Percentiles rank a stretch among this genome's conserved stretches.
phyloP scores from a whole-genome alignment of 2,329 filamentous ascomycete species.

The Phyllachora maydis region DNA sequence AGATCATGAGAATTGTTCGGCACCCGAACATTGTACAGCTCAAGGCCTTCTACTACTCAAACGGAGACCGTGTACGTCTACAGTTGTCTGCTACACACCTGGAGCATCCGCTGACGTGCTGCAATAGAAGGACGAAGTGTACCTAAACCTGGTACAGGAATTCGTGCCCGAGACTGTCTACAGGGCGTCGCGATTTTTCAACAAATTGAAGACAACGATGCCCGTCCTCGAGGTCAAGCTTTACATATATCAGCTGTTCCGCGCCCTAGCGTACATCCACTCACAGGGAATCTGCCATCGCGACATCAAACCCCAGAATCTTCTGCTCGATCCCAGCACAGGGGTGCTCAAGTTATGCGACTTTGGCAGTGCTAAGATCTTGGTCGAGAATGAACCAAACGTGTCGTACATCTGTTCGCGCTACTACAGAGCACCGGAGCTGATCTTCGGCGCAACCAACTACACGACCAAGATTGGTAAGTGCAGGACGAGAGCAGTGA shows the following conservation, averaged over 20 bases:
- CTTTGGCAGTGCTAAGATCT: conserved; percentile 95
- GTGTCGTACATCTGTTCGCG: conserved; percentile 99
- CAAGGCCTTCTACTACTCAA: conserved; percentile 99
- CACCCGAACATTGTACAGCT: conserved; percentile 98
- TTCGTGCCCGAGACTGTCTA: conserved; percentile 98
- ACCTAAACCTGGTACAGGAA: conserved; percentile 93
- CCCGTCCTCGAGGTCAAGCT: conserved; percentile 97
- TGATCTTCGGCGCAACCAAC: conserved; percentile 97
- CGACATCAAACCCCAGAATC: conserved; percentile 98
- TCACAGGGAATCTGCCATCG: conserved; percentile 97
- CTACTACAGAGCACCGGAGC: conserved; percentile 92
- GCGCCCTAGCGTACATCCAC: conserved; percentile 95
- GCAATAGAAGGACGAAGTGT: conserved; percentile 95
- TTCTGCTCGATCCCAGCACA: conserved; percentile 76
- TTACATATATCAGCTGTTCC: conserved; percentile 98
- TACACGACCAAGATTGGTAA: conserved; percentile 99
- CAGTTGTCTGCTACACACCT: conserved; percentile 3
- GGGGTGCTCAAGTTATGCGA: conserved; percentile 95
- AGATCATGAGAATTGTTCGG: conserved; percentile 98
- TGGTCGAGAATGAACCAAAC: conserved; percentile 97
- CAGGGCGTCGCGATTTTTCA: conserved; percentile 94
- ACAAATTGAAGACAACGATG: conserved; percentile 99
- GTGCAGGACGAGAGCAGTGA: conserved; percentile 9
- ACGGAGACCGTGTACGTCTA: conserved; percentile 70
- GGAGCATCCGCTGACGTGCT: conserved; percentile 2